Evolutionary conservation across 2,329 filamentous ascomycete genomes (phyloP).

Genomic region (Aaosphaeria arxii): DNA sequence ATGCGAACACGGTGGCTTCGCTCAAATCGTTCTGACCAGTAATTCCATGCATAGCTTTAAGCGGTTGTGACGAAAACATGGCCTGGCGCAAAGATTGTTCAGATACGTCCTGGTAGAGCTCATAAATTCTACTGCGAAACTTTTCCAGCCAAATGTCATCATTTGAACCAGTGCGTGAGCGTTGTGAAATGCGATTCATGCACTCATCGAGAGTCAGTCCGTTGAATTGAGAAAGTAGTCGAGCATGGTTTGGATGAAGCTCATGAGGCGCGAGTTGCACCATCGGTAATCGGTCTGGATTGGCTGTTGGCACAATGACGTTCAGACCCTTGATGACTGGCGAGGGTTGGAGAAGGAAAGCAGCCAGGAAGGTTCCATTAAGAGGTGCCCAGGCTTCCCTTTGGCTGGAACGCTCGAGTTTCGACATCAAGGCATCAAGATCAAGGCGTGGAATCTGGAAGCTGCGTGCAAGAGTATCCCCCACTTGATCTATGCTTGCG

Average conservation of each 20-base stretch:
- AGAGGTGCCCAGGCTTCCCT: conserved; percentile 46
- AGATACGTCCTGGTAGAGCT: conserved; percentile 35
- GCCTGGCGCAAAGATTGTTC: conserved; percentile 42
- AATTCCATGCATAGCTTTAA: conserved; percentile 28
- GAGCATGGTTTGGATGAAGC: conserved; percentile 19
- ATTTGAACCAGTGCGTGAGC: conserved; percentile 5
- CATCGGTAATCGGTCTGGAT: conserved; percentile 44
- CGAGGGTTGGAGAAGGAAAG: conserved; percentile 41
- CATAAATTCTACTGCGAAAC: conserved; percentile 34
- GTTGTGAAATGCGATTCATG: conserved; percentile 30
- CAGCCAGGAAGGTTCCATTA: conserved; percentile 37
- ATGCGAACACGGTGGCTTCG: conserved; percentile 41
- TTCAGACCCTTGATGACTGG: conserved; percentile 40
- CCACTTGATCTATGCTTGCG: conserved; percentile 57
- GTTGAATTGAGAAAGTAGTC: conserved; percentile 21
- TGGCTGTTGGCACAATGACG: conserved; percentile 40
- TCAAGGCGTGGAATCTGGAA: conserved; percentile 69
- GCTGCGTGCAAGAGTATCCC: conserved; percentile 64
- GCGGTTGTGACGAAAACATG: conserved; percentile 41
- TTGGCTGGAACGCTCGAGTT: conserved; percentile 58
- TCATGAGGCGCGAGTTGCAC: conserved; percentile 36
- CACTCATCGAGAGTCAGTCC: conserved; percentile 27
- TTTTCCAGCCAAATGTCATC: conserved; percentile 25
- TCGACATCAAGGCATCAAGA: conserved; percentile 59
- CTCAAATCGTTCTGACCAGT: conserved; percentile 20